Base-by-base conservation (phyloP, 2,329 filamentous ascomycete genomes). In the Boeremia exigua region DNA sequence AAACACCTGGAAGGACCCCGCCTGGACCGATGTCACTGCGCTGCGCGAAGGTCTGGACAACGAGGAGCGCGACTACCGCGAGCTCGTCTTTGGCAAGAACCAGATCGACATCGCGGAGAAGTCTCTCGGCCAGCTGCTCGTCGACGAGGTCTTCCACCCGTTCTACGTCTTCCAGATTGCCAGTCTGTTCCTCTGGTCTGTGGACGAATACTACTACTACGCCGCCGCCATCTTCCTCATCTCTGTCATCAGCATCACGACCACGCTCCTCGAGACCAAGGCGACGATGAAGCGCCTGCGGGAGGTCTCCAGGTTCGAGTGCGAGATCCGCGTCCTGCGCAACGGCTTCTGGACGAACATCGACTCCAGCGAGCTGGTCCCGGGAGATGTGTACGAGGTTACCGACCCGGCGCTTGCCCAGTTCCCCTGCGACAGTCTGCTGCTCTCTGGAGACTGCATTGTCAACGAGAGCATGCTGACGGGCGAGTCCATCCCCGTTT, bases 381-480 rank as follows among this genome's bases (percentile, higher is more conserved):
- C 96, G 1, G 95, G 95, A 29, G 95, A 99, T 73, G 88, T 99
- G 6, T 99, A 96, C 76, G 95, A 99, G 79, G 85, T 99, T 45
- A 97, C 94, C 54, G 96, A 99, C 74, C 95, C 95, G 2, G 92
- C 88, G 14, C 81, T 99, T 25, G 86, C 86, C 3, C 91, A 96
- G 66, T 90, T 98, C 59, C 95, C 95, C 0, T 95, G 91, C 68
- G 95, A 99, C 75, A 96, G 94, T 74, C 80, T 99, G 30, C 79
- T 99, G 6, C 82, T 99, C 0, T 91, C 91, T 48, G 96, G 95
- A 36, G 96, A 99, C 76, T 97, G 93, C 69, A 98, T 99, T 60
- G 93, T 99, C 62, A 99, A 99, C 69, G 95, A 99, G 77, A 98
- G 95, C 78, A 99, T 99, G 95, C 85, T 99, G 32, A 99, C 95